Base-by-base conservation (phyloP, 1,139 yeast genomes). In the Casaregolazyma suthepensis region DNA sequence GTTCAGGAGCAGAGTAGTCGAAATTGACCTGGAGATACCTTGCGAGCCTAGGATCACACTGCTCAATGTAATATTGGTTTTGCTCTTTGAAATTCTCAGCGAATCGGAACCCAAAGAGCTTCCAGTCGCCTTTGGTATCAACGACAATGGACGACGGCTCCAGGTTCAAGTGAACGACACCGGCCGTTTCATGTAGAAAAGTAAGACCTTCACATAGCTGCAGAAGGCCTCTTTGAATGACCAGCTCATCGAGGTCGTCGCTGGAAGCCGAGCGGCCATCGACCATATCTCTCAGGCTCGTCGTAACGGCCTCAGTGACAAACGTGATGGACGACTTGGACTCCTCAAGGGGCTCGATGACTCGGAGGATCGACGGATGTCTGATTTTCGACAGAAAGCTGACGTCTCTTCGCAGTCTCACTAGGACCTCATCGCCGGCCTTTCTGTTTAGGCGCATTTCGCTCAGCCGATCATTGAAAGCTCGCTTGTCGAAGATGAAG, bases 51-150 rank as follows among this genome's bases (percentile, higher is more conserved):
- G 91, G 84, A 60, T 87, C 89, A 59, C 80, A 78, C 50, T 82
- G 81, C 68, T 85, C 83, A 50, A 84, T 71, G 61, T 75, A 83
- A 60, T 74, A 83, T 54, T 80, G 83, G 13, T 45, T 38, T 6
- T 60, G 60, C 29, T 67, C 82, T 18, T 64, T 63, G 47, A 56
- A 63, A 40, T 56, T 61, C 46, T 67, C 66, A 26, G 87, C 68
- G 61, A 85, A 85, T 50, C 79, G 79, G 59, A 87, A 77, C 0
- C 98, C 97, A 7, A 86, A 79, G 2, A 93, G 68, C 68, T 91
- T 93, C 98, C 98, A 94, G 69, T 93, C 99, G 1, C 96, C 94
- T 61, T 86, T 90, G 44, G 81, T 83, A 60, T 87, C 91, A 23
- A 93, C 78, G 56, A 85, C 79, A 0, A 93, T 75, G 0, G 96